Percentiles rank a stretch among this genome's conserved stretches.
Conservation (phyloP, 768 basidiomycete species). For the Rhizopogon vinicolor region DNA sequence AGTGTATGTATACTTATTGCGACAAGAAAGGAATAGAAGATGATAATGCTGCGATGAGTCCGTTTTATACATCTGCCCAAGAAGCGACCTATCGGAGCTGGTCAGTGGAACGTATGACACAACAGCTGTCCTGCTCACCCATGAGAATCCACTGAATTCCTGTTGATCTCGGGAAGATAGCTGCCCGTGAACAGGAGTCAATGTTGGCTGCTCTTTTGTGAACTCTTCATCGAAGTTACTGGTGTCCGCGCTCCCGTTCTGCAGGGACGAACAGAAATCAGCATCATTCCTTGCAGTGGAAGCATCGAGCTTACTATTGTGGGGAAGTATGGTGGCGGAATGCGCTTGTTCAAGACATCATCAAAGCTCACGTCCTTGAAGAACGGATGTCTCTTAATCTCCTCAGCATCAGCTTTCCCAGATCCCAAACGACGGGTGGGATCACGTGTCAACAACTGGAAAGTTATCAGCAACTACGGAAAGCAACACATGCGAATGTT, state of each 20-base stretch:
- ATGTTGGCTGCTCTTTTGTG: conserved; percentile 91
- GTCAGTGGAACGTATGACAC: background rate
- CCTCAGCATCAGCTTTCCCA: conserved; percentile 88
- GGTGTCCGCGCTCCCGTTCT: conserved; percentile 85
- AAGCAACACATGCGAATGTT: conserved; percentile 2
- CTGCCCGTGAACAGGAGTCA: conserved; percentile 96
- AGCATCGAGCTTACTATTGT: conserved; percentile 63
- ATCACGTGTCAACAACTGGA: conserved; percentile 87
- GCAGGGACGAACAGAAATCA: background rate
- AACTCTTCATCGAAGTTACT: conserved; percentile 98
- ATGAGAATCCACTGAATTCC: conserved; percentile 97
- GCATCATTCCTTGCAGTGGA: conserved; percentile 9
- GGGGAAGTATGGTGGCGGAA: conserved; percentile 96
- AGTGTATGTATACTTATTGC: conserved; percentile 25
- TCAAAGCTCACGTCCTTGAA: conserved; percentile 98
- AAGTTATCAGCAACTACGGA: conserved; percentile 2
- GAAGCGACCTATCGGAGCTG: conserved; percentile 29
- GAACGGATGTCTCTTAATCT: conserved; percentile 96
- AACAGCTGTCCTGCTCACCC: conserved; percentile 45
- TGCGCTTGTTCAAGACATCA: conserved; percentile 95
- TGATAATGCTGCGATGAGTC: conserved; percentile 22
- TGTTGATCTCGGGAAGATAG: conserved; percentile 85
- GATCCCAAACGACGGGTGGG: conserved; percentile 88
- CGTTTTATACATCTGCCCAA: conserved; percentile 54
- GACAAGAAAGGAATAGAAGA: conserved; percentile 25